Evolutionary conservation across 208 protist species (phyloP).

Genomic region (Trypanosoma avium): DNA sequence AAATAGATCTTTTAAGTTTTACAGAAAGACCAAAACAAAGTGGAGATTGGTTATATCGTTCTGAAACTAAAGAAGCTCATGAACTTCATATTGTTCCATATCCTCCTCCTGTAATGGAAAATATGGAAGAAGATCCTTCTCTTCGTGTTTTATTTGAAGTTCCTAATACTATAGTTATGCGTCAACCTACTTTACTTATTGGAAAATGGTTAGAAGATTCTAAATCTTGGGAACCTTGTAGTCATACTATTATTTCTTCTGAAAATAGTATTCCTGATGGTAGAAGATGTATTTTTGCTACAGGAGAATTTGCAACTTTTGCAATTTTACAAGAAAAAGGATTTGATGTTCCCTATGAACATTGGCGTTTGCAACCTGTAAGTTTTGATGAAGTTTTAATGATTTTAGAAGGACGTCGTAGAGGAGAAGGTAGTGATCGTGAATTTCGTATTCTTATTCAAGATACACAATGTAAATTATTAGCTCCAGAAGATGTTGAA

Average conservation of each 20-base stretch:
- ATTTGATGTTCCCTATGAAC: constrained; percentile 89
- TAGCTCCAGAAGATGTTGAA: constrained; percentile 80
- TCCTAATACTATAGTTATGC: constrained; percentile 73
- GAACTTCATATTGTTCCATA: constrained; percentile 76
- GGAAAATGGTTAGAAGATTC: constrained; percentile 75
- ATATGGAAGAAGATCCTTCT: constrained; percentile 58
- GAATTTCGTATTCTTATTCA: constrained; percentile 85
- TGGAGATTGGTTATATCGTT: constrained; percentile 81
- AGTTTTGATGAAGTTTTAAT: constrained; percentile 71
- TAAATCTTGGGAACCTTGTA: constrained; percentile 83
- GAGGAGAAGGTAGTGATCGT: constrained; percentile 81
- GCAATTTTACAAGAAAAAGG: constrained; percentile 89
- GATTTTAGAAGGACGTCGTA: constrained; percentile 69
- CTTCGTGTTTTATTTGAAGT: constrained; percentile 88
- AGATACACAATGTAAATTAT: constrained; percentile 74
- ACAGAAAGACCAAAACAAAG: constrained; percentile 60
- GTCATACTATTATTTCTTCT: constrained; percentile 53
- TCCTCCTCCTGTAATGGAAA: constrained; percentile 59
- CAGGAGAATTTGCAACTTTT: constrained; percentile 79
- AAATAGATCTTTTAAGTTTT: constrained; percentile 85
- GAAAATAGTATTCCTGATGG: constrained; percentile 28
- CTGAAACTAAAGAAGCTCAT: constrained; percentile 67
- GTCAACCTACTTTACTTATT: constrained; percentile 79
- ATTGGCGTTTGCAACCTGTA: constrained; percentile 76
- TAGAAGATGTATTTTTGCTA: constrained; percentile 65